These are phyloP conservation scores for Boletus tomentosulus DNA, from an alignment of 768 basidiomycete species.

Conservation along the genomic window DNA sequence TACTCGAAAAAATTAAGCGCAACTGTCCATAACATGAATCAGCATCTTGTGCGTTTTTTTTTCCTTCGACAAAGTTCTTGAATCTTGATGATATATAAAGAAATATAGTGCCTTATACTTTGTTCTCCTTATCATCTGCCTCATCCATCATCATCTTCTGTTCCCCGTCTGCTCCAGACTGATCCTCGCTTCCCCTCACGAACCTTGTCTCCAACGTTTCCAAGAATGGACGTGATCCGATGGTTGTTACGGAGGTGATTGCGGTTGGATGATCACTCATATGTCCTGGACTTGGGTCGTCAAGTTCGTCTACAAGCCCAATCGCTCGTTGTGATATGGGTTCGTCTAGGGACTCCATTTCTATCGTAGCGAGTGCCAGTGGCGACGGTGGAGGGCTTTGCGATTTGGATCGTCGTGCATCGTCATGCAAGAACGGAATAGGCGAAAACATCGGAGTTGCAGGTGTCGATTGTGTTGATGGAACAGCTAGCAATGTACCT, in stretches of 20 bases:
- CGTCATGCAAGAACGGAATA: conserved; percentile 82
- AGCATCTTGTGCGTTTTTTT: conserved; percentile 1
- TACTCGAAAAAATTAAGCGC: conserved; percentile 83
- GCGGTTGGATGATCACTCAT: conserved; percentile 77
- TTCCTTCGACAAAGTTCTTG: not conserved
- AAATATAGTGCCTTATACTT: conserved; percentile 33
- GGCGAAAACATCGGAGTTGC: conserved; percentile 83
- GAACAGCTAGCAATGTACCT: conserved; percentile 38
- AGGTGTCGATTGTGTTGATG: conserved; percentile 53
- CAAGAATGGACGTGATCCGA: conserved; percentile 43
- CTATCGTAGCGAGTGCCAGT: conserved; percentile 44
- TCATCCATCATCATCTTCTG: conserved; percentile 39
- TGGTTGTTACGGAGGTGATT: conserved; percentile 58
- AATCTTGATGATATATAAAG: conserved; percentile 1
- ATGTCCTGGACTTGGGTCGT: conserved; percentile 81
- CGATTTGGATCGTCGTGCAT: conserved; percentile 75
- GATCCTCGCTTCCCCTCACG: conserved; percentile 44
- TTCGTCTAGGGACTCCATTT: conserved; percentile 36
- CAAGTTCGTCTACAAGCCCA: conserved; percentile 81
- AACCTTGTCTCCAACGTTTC: conserved; percentile 61
- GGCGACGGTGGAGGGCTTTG: conserved; percentile 79
- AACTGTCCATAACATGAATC: conserved; percentile 37
- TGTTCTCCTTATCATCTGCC: conserved; percentile 53
- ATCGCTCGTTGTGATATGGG: conserved; percentile 45
- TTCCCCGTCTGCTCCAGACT: conserved; percentile 22